These are phyloP conservation scores for Leavenworthia alabamica DNA, from an alignment of 345 rosid genomes.

Conservation along the genomic window DNA sequence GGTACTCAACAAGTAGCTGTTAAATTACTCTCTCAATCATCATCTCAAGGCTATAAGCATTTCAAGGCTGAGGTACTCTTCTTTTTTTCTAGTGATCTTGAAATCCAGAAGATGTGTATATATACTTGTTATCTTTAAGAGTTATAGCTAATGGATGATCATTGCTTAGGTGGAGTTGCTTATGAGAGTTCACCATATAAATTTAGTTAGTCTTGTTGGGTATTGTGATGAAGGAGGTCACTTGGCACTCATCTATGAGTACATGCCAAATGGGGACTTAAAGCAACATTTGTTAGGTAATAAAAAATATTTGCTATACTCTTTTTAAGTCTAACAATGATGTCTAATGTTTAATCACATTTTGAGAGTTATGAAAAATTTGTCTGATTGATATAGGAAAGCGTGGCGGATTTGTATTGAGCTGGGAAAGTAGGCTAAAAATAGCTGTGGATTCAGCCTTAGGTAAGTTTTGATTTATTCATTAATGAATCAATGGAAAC, in stretches of 20 bases:
- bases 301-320: background rate
- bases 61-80: constrained; percentile 38
- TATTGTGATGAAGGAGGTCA: constrained; percentile 31
- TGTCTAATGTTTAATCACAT: background rate
- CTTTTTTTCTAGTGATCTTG: background rate
- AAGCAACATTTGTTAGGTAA: constrained; percentile 16
- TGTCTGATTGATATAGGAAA: constrained; percentile 1
- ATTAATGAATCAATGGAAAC: no score
- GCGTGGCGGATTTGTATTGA: constrained; percentile 17
- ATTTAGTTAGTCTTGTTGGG: constrained; percentile 36
- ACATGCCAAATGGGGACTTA: constrained; percentile 34
- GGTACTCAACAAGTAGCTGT: constrained; percentile 34
- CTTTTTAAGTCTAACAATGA: background rate
- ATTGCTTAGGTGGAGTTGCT: constrained; percentile 33
- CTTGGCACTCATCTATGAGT: constrained; percentile 37
- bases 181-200: constrained; percentile 39
- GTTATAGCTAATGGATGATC: background rate
- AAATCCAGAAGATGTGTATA: no score
- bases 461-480: constrained; percentile 19
- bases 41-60: constrained; percentile 41
- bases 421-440: constrained; percentile 38
- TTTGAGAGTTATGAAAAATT: background rate
- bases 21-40: constrained; percentile 32
- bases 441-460: constrained; percentile 41
- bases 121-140: background rate